Evolutionary conservation across 352 stramenopile genomes (phyloP).

Genomic region (Globisporangium orthogonon): DNA sequence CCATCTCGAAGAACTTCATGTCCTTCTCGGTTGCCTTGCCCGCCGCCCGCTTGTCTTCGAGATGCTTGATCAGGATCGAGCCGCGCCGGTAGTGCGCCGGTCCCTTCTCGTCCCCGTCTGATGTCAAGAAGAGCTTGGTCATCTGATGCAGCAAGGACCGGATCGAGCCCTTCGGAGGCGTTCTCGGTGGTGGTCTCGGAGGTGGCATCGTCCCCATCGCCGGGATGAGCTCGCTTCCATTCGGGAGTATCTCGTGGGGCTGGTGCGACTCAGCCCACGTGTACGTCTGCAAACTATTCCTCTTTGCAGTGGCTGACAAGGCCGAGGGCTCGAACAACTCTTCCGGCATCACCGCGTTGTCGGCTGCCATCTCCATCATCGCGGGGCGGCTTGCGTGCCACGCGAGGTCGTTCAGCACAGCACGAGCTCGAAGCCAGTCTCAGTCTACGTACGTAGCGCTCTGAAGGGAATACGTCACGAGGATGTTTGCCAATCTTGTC

Average conservation of each 20-base stretch:
- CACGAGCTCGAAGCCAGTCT: neutral
- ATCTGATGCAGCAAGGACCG: slow-evolving; percentile 28
- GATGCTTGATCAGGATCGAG: slow-evolving; percentile 64
- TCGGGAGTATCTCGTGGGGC: neutral
- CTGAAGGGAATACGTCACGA: too few species aligned
- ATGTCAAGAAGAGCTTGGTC: slow-evolving; percentile 29
- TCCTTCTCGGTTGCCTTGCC: slow-evolving; percentile 60
- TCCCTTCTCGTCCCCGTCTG: slow-evolving; percentile 35
- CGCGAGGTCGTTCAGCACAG: too few species aligned
- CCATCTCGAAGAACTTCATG: slow-evolving; percentile 77
- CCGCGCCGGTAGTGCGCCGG: slow-evolving; percentile 55
- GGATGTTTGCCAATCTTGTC: too few species aligned
- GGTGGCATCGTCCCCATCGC: slow-evolving; percentile 3
- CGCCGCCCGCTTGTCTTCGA: slow-evolving; percentile 57
- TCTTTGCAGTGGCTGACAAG: neutral
- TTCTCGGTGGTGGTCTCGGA: neutral
- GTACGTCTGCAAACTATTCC: slow-evolving; percentile 1
- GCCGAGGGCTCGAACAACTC: slow-evolving; percentile 2
- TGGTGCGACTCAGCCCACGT: slow-evolving; percentile 4
- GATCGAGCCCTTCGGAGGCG: slow-evolving; percentile 16
- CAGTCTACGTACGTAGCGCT: too few species aligned
- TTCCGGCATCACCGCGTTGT: slow-evolving; percentile 15
- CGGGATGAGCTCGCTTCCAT: slow-evolving; percentile 1
- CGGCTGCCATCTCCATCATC: slow-evolving; percentile 14
- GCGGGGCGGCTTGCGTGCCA: neutral